phyloP scores from a whole-genome alignment of 148 eudicot species.

The Pouteria glomerata region DNA sequence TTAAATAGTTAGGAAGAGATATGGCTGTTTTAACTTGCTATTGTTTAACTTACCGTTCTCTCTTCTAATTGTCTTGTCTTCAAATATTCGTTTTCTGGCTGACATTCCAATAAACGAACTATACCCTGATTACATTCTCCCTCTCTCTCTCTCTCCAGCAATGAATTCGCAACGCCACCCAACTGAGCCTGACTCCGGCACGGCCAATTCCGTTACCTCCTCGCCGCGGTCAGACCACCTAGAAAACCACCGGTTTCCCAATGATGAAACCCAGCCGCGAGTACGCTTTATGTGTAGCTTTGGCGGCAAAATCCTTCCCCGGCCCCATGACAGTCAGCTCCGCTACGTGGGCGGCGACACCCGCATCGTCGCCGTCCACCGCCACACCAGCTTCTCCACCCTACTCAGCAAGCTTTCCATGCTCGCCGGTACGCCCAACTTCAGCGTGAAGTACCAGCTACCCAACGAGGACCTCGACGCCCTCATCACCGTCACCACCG shows the following conservation, averaged over 20 bases:
- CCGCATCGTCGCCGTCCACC: conserved; percentile 63
- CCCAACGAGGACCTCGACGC: conserved; percentile 92
- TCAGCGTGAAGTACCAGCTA: conserved; percentile 78
- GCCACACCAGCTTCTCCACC: conserved; percentile 42
- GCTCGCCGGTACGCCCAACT: conserved; percentile 29
- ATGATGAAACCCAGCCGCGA: conserved; percentile 22
- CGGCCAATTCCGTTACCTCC: conserved; percentile 44
- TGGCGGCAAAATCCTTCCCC: conserved; percentile 87
- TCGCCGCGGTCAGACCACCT: conserved; percentile 44
- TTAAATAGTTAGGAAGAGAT: no score
- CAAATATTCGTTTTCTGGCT: no score
- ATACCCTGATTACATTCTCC: no score
- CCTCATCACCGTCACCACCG: conserved; percentile 66
- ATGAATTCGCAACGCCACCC: conserved; percentile 15
- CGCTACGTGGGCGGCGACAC: conserved; percentile 98
- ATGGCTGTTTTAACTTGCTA: no score
- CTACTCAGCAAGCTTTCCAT: conserved; percentile 54
- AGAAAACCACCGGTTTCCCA: neutral
- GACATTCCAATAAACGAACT: no score
- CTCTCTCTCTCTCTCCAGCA: conserved; percentile 1
- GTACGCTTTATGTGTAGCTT: conserved; percentile 89
- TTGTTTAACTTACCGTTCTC: no score
- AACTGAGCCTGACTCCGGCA: conserved; percentile 43
- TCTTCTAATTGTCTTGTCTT: no score
- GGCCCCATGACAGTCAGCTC: conserved; percentile 92